phyloP scores from a whole-genome alignment of 2,329 filamentous ascomycete species.

The Fusarium subglutinans region DNA sequence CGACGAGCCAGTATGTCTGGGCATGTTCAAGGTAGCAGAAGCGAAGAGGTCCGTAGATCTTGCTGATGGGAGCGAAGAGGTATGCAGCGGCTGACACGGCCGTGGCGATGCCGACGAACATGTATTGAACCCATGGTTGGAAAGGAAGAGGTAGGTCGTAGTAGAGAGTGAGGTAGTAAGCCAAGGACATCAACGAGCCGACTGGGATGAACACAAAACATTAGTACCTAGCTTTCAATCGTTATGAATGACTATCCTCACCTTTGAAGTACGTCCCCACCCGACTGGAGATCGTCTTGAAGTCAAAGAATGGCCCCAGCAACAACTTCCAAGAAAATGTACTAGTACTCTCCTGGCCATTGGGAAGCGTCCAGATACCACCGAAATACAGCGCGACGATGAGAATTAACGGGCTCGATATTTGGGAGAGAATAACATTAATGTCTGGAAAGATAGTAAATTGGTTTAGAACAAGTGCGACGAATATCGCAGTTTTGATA shows the following conservation, averaged over 20 bases:
- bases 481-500: slow-evolving; percentile 15
- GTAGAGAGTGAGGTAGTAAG: slow-evolving; percentile 11
- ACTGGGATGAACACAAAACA: not conserved
- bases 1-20: slow-evolving; percentile 20
- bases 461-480: slow-evolving; percentile 16
- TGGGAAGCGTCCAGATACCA: not conserved
- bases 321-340: not conserved
- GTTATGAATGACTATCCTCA: fast-evolving
- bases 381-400: slow-evolving; percentile 16
- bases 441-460: slow-evolving; percentile 5
- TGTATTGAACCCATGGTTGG: slow-evolving; percentile 11
- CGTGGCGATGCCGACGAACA: not conserved
- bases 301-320: slow-evolving; percentile 2
- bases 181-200: slow-evolving; percentile 11
- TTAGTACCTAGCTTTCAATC: fast-evolving
- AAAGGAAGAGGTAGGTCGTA: slow-evolving; percentile 15
- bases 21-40: slow-evolving; percentile 30
- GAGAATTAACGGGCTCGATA: slow-evolving; percentile 7
- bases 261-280: slow-evolving; percentile 25
- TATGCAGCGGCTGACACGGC: not conserved
- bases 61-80: slow-evolving; percentile 13
- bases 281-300: slow-evolving; percentile 4
- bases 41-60: slow-evolving; percentile 21
- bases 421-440: not conserved
- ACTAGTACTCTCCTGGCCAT: not conserved